Evolutionary conservation across 352 stramenopile species (phyloP).

Genomic region (Phytophthora idaei): DNA sequence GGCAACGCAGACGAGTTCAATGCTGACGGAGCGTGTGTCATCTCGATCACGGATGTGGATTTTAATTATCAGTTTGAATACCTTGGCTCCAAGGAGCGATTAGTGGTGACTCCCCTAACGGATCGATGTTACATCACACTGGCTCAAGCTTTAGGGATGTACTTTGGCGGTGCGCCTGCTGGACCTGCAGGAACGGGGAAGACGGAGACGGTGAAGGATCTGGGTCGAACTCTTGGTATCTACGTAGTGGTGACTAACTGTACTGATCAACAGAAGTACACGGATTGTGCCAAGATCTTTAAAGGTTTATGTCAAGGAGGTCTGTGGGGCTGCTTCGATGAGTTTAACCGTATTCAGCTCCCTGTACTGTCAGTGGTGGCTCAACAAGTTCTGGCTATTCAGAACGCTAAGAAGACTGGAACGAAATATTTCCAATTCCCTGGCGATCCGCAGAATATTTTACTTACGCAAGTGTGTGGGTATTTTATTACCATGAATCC

Average conservation of each 20-base stretch:
- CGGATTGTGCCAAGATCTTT: constrained; percentile 98
- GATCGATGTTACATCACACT: constrained; percentile 98
- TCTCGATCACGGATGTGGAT: constrained; percentile 98
- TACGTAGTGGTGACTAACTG: constrained; percentile 98
- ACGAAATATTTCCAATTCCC: constrained; percentile 97
- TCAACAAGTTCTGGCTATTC: constrained; percentile 97
- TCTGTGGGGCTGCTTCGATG: constrained; percentile 98
- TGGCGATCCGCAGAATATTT: constrained; percentile 96
- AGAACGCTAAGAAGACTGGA: constrained; percentile 97
- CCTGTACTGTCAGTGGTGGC: constrained; percentile 97
- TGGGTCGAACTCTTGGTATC: constrained; percentile 94
- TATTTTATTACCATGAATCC: constrained; percentile 99
- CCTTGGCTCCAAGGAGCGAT: constrained; percentile 95
- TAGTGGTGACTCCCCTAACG: constrained; percentile 97
- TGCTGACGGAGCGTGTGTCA: constrained; percentile 94
- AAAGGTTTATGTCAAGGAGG: constrained; percentile 97
- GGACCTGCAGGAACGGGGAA: constrained; percentile 96
- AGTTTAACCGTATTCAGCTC: constrained; percentile 98
- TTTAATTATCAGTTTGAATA: constrained; percentile 99
- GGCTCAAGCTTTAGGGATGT: constrained; percentile 97
- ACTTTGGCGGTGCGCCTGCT: constrained; percentile 96
- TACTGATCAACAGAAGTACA: constrained; percentile 98
- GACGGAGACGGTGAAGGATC: constrained; percentile 97
- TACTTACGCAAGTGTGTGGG: constrained; percentile 94
- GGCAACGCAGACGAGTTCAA: constrained; percentile 95